A percentile compares a stretch with the other conserved stretches of the same genome.
phyloP scores from a whole-genome alignment of 768 basidiomycete species.

The Podaxis sp. region DNA sequence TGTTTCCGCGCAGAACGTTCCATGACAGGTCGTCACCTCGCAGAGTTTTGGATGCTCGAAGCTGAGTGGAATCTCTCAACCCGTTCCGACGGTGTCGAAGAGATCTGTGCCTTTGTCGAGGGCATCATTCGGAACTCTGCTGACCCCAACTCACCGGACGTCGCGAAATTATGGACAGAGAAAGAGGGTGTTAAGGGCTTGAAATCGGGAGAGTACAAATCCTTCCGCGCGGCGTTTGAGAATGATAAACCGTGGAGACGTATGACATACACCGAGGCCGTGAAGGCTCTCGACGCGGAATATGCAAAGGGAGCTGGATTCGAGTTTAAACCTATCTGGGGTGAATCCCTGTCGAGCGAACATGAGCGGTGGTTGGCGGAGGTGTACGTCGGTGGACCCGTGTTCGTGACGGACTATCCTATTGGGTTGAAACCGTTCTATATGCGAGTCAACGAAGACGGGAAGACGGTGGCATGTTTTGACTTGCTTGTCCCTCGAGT shows the following conservation, averaged over 20 bases:
- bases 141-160: constrained; percentile 23
- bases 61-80: constrained; percentile 71
- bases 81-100: constrained; percentile 36
- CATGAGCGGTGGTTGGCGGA: constrained; percentile 92
- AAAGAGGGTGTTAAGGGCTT: constrained; percentile 23
- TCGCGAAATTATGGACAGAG: constrained; percentile 36
- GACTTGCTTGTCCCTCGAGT: constrained; percentile 87
- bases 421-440: constrained; percentile 87
- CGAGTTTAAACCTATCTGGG: constrained; percentile 61
- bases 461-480: constrained; percentile 78
- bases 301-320: constrained; percentile 41
- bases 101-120: constrained; percentile 40
- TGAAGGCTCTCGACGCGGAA: constrained; percentile 48
- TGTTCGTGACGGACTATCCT: constrained; percentile 94
- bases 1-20: constrained; percentile 93
- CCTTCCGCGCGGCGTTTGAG: constrained; percentile 35
- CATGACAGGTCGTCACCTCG: constrained; percentile 85
- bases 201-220: constrained; percentile 18
- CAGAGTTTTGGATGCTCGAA: constrained; percentile 99
- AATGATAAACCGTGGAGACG: constrained; percentile 53
- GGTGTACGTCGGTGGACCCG: constrained; percentile 61
- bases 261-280: constrained; percentile 78
- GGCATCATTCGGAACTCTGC: constrained; percentile 29
- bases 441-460: constrained; percentile 71
- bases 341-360: constrained; percentile 75